Evolutionary conservation across 1,139 yeast genomes (phyloP), one percentile per base, ranked within the genome.

Genomic region (Geotrichum histeridarum): DNA sequence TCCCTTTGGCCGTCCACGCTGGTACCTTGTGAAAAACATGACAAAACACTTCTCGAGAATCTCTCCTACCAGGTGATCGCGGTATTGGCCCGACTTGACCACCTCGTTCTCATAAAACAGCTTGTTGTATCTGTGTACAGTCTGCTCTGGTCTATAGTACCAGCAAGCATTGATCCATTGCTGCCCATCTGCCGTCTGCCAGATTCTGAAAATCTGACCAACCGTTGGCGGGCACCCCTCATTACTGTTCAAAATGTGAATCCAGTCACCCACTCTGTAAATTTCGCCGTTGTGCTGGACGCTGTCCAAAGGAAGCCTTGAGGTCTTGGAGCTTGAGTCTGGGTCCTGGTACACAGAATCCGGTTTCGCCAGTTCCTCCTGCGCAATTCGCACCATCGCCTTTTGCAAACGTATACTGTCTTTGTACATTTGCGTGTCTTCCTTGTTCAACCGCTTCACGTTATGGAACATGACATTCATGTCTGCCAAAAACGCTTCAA

Each of bases 81-180:
- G 81, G 72, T 93, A 93, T 72, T 91, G 98, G 48, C 97, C 97
- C 0, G 97, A 86, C 70, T 93, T 93, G 70, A 94, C 89, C 36
- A 93, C 98, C 72, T 93, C 99, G 66, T 93, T 90, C 63, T 85
- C 89, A 69, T 86, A 88, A 68, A 94, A 93, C 56, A 90, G 74
- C 66, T 96, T 77, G 70, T 93, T 98, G 53, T 78, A 86, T 62
- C 94, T 81, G 70, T 93, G 99, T 48, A 94, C 95, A 0, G 99
- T 93, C 75, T 94, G 98, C 69, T 93, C 98, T 0, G 99, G 96
- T 59, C 98, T 82, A 65, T 88, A 86, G 72, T 91, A 93, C 99
- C 99, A 93, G 73, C 99, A 93, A 41, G 89, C 96, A 66, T 93
- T 93, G 66, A 93, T 79, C 81, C 91, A 91, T 59, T 85, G 79